Conservation (phyloP, 169 alveolate species). For the Cryptosporidium baileyi region DNA sequence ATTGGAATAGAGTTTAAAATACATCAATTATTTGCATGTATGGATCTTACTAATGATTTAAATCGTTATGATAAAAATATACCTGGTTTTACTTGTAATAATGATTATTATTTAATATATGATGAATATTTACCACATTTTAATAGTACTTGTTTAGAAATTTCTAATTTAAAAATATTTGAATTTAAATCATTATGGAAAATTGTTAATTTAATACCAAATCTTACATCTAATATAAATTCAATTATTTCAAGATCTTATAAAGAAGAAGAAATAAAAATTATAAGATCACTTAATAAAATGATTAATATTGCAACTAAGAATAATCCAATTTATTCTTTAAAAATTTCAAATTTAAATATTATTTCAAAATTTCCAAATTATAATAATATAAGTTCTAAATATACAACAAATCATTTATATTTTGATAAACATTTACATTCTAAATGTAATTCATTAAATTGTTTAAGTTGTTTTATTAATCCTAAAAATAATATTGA, state of each 20-base stretch:
- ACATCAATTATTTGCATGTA: conserved; percentile 30
- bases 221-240: conserved; percentile 18
- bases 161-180: neutral
- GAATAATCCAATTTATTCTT: neutral
- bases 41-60: neutral
- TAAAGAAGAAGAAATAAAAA: neutral
- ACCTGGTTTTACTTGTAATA: conserved; percentile 9
- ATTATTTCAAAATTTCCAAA: conserved; percentile 9
- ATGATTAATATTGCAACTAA: conserved; percentile 24
- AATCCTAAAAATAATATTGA: neutral
- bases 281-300: neutral
- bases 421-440: neutral
- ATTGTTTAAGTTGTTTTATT: neutral
- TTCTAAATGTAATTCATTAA: neutral
- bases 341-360: neutral
- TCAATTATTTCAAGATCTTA: conserved; percentile 19
- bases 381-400: neutral
- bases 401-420: neutral
- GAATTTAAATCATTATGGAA: conserved; percentile 26
- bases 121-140: neutral
- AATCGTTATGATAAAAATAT: neutral
- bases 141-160: neutral
- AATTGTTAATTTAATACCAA: conserved; percentile 9
- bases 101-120: neutral
- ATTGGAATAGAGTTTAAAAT: neutral